phyloP scores from a whole-genome alignment of 192 early-diverging fungal genomes.

The Backusella australiensis region DNA sequence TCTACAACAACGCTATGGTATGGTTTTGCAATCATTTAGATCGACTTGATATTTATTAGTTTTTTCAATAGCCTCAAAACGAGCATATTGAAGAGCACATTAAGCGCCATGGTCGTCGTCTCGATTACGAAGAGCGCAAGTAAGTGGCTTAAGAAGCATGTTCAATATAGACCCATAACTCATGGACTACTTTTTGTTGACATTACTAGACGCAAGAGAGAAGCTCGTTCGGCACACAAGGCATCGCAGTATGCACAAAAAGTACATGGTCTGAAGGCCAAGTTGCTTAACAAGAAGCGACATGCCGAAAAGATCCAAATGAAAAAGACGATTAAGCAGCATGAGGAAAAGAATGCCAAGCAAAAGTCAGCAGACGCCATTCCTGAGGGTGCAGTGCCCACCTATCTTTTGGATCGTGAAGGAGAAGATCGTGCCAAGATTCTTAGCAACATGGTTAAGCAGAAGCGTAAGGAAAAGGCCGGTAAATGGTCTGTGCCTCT shows the following conservation, averaged over 20 bases:
- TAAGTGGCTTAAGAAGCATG: constrained; percentile 24
- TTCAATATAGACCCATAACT: not conserved
- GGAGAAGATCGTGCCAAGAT: constrained; percentile 96
- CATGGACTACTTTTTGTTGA: not conserved
- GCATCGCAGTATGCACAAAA: constrained; percentile 89
- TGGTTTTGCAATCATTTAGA: not conserved
- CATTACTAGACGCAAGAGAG: constrained; percentile 80
- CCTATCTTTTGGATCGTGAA: constrained; percentile 98
- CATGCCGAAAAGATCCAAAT: constrained; percentile 99
- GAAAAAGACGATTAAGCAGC: constrained; percentile 99
- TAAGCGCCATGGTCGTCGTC: constrained; percentile 92
- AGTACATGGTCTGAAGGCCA: constrained; percentile 96
- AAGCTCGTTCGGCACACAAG: constrained; percentile 93
- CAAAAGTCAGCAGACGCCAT: constrained; percentile 90
- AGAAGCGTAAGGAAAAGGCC: constrained; percentile 99
- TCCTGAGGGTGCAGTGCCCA: constrained; percentile 93
- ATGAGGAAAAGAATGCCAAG: constrained; percentile 96
- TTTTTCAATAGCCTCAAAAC: constrained; percentile 68
- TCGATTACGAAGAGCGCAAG: constrained; percentile 95
- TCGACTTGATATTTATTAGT: not conserved
- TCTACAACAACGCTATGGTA: not conserved
- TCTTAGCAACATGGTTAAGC: constrained; percentile 98
- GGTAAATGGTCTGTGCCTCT: constrained; percentile 97
- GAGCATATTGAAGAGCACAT: constrained; percentile 99
- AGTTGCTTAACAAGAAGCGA: constrained; percentile 98